Base-by-base conservation (phyloP, 2,329 filamentous ascomycete genomes). In the Camillea tinctor region DNA sequence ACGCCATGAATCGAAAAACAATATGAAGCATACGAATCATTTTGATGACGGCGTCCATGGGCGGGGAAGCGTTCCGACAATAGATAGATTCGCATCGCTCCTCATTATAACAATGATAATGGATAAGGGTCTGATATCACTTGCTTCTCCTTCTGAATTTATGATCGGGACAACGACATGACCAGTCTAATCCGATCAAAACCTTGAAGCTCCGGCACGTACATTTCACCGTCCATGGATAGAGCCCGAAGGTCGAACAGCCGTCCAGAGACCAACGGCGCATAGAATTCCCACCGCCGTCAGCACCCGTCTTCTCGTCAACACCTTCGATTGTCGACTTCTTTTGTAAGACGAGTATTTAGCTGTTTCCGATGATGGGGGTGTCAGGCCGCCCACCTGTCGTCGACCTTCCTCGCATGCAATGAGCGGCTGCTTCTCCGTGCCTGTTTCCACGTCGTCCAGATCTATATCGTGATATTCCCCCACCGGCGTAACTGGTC, bases 221-320 rank as follows among this genome's bases (percentile, higher is more conserved):
- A 44, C 11, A 15, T 15, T 50, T 50, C 23, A 30, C 57, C 15
- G 19, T 13, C 51, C 52, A 63, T 55, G 44, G 60, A 57, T 30
- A n/a, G 36, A 15, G 17, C 36, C 36, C 2, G 36, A 44, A 44
- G 36, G 36, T 11, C 61, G 62, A 13, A 64, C 56, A 26, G 59
- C 61, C 19, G 63, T 62, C 56, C 66, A 44, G 19, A 64, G n/a
- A 1, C 65, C 67, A 13, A 64, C 24, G 9, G 72, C 63, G 15
- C 69, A 70, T 55, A 74, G 66, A 1, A 76, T 63, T 3, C 72
- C 74, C 53, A 76, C 64, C 9, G 68, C 69, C 50, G 74, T 58
- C 44, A 72, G 57, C 58, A 74, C 66, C 4, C 70, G 68, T 55
- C 69, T 67, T 54, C 68, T 72, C 56, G 69, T 72, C 58, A 66